Evolutionary conservation across 2,329 filamentous ascomycete genomes (phyloP).

Genomic region (Thermomyces lanuginosus): DNA sequence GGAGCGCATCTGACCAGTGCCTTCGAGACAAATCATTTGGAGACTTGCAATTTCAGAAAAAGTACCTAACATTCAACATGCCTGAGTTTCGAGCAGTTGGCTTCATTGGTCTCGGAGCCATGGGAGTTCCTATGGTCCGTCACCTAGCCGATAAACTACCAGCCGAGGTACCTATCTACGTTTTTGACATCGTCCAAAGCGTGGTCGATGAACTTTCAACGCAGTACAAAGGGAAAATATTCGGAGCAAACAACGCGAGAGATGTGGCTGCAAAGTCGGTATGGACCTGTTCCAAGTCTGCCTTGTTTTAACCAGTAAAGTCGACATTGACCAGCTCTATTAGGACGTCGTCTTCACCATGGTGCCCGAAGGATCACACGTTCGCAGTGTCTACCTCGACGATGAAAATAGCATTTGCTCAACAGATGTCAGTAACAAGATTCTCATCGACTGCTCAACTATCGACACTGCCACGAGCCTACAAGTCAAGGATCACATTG

Average conservation of each 20-base stretch:
- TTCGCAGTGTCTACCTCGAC: conserved; percentile 36
- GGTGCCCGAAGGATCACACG: conserved; percentile 38
- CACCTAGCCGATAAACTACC: conserved; percentile 35
- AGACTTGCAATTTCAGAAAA: neutral
- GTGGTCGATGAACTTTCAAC: conserved; percentile 28
- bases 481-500: conserved; percentile 27
- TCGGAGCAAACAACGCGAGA: conserved; percentile 27
- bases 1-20: too few species aligned
- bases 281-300: conserved; percentile 11
- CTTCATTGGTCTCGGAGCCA: conserved; percentile 40
- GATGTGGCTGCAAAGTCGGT: conserved; percentile 37
- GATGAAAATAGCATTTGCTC: conserved; percentile 27
- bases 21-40: conserved; percentile 1
- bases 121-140: conserved; percentile 38
- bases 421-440: conserved; percentile 26
- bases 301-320: neutral
- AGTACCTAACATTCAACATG: neutral
- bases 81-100: conserved; percentile 10
- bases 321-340: neutral
- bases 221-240: conserved; percentile 24
- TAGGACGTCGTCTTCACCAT: conserved; percentile 37
- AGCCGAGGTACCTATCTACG: conserved; percentile 27
- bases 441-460: conserved; percentile 40
- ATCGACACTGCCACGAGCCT: conserved; percentile 39
- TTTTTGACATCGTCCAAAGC: conserved; percentile 33